Percentiles rank a stretch among this genome's conserved stretches.
Conservation (phyloP, 305 asterid species). For the Stenogyne calaminthoides region DNA sequence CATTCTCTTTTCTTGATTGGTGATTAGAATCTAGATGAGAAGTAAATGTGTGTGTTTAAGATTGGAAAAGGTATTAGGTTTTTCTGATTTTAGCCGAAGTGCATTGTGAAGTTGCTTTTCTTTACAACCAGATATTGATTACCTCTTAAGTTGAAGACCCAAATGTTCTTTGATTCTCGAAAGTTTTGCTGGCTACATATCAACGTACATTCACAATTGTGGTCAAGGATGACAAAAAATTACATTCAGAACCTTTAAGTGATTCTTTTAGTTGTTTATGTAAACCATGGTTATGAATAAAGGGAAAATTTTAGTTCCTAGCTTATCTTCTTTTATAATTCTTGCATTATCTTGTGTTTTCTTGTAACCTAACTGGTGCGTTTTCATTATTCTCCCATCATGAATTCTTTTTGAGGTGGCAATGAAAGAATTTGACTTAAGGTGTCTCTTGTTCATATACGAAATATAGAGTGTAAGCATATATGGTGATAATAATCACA, state of each 20-base stretch:
- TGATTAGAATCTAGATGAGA: background rate
- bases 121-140: background rate
- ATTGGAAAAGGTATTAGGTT: conserved; percentile 4
- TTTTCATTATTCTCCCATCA: background rate
- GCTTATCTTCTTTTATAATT: background rate
- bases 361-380: background rate
- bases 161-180: background rate
- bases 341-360: background rate
- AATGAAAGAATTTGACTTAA: background rate
- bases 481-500: background rate
- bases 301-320: background rate
- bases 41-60: background rate
- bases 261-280: background rate
- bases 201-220: background rate
- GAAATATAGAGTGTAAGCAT: background rate
- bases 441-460: background rate
- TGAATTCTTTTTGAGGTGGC: background rate
- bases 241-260: background rate
- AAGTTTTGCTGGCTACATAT: background rate
- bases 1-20: background rate
- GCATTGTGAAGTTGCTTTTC: background rate
- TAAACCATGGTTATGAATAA: background rate
- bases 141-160: background rate
- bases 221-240: background rate
- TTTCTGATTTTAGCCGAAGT: conserved; percentile 1